Conservation (phyloP, 495 filamentous ascomycete genomes). For the Podospora appendiculata region DNA sequence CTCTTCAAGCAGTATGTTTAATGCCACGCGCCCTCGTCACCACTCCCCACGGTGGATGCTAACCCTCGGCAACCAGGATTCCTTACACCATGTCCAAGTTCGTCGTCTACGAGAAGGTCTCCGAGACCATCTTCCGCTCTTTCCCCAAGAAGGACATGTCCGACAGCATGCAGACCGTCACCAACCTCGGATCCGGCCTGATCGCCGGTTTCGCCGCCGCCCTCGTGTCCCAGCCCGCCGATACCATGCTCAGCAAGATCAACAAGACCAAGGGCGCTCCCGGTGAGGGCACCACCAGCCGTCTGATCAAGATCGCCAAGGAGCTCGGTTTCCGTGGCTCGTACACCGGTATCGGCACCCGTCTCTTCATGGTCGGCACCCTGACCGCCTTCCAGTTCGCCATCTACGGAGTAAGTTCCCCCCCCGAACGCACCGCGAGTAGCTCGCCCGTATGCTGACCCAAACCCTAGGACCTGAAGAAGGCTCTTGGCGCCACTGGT, state of each 20-base stretch:
- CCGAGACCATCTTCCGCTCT: conserved; percentile 63
- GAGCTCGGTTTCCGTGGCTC: conserved; percentile 87
- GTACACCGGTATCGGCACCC: conserved; percentile 87
- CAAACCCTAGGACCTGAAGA: conserved; percentile 22
- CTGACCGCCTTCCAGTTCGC: conserved; percentile 92
- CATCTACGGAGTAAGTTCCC: conserved; percentile 52
- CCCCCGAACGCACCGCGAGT: too few relatives aligned
- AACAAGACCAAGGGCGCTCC: conserved; percentile 98
- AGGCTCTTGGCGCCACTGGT: conserved; percentile 54
- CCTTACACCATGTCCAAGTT: conserved; percentile 99
- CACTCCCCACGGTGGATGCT: not conserved
- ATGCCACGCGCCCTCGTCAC: not conserved
- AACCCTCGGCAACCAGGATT: conserved; percentile 49
- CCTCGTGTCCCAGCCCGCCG: conserved; percentile 92
- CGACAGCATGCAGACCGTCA: conserved; percentile 66
- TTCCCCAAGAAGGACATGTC: conserved; percentile 74
- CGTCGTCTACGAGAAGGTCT: conserved; percentile 97
- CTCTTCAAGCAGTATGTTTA: conserved; percentile 87
- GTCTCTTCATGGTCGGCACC: conserved; percentile 76
- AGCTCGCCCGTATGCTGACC: too few relatives aligned
- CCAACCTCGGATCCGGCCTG: conserved; percentile 94
- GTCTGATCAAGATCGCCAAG: conserved; percentile 91
- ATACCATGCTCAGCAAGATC: conserved; percentile 99
- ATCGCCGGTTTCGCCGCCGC: conserved; percentile 97
- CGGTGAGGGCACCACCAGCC: conserved; percentile 85